phyloP scores from a whole-genome alignment of 75 land plant species.

The Cunninghamia lanceolata region DNA sequence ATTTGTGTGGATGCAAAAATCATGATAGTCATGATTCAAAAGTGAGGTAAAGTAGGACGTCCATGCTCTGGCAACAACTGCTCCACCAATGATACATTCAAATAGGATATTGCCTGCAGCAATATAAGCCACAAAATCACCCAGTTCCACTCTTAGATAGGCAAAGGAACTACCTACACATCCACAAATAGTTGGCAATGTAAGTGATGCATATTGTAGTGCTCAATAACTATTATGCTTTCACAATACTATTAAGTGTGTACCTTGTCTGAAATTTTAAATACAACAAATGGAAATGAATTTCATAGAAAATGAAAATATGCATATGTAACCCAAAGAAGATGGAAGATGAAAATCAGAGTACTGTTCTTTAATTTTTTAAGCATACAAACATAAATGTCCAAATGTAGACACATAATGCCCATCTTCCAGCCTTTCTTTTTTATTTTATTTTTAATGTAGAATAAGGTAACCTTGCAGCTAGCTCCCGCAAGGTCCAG shows the following conservation, averaged over 20 bases:
- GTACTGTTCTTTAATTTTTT: not conserved
- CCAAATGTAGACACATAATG: not conserved
- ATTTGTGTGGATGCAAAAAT: too few species aligned
- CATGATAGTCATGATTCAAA: constrained; percentile 42
- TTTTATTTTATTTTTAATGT: not conserved
- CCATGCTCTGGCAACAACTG: constrained; percentile 77
- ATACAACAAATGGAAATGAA: not conserved
- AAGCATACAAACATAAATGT: not conserved
- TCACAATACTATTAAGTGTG: not conserved
- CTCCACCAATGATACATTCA: too few species aligned
- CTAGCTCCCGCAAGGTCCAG: not conserved
- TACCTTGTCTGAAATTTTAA: not conserved
- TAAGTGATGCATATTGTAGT: not conserved
- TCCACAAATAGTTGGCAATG: not conserved
- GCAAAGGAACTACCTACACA: constrained; percentile 76
- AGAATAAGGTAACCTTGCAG: not conserved
- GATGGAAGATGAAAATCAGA: not conserved
- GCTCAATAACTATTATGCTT: too few species aligned
- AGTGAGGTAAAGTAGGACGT: constrained; percentile 84
- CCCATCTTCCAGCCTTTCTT: not conserved
- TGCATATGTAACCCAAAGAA: not conserved
- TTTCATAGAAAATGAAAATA: not conserved
- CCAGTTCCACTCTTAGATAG: too few species aligned
- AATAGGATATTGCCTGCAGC: too few species aligned
- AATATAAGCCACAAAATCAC: too few species aligned